Conservation (phyloP, 768 basidiomycete species). For the Rickenella mellea region DNA sequence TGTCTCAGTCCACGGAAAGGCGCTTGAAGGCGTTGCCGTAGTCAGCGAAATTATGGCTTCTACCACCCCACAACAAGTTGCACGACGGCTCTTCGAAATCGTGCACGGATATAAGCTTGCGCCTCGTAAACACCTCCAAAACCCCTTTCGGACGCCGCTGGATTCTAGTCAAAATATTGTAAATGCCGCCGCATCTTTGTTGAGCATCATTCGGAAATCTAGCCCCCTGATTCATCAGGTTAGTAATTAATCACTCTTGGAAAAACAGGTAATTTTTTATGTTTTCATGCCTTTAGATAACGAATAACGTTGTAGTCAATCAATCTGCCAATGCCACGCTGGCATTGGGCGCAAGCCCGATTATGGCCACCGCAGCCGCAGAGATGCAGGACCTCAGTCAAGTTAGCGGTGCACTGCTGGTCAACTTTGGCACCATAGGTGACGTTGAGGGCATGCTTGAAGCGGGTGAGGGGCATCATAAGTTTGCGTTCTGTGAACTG, state of each 20-base stretch:
- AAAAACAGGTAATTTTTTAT: not conserved
- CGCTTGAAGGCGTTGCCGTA: constrained; percentile 77
- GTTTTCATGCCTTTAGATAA: constrained; percentile 46
- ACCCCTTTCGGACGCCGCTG: not conserved
- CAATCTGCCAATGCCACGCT: constrained; percentile 89
- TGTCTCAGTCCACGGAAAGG: constrained; percentile 44
- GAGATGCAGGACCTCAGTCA: constrained; percentile 76
- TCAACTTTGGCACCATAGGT: constrained; percentile 82
- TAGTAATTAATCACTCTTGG: constrained; percentile 1
- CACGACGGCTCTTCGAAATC: constrained; percentile 33
- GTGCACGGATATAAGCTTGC: constrained; percentile 32
- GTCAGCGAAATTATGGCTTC: constrained; percentile 82
- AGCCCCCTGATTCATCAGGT: constrained; percentile 82
- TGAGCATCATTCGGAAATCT: constrained; percentile 38
- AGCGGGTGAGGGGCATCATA: constrained; percentile 36
- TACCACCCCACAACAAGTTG: constrained; percentile 38
- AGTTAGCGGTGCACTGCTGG: constrained; percentile 57
- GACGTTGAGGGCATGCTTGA: constrained; percentile 65
- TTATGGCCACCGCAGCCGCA: constrained; percentile 80
- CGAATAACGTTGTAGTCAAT: constrained; percentile 79
- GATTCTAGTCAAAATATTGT: constrained; percentile 28
- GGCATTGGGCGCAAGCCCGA: constrained; percentile 81
- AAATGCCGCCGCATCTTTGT: constrained; percentile 34
- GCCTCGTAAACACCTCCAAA: constrained; percentile 6
- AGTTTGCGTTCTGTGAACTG: not conserved